Conservation (phyloP, 2,329 filamentous ascomycete species). For the Xylariales sp. region DNA sequence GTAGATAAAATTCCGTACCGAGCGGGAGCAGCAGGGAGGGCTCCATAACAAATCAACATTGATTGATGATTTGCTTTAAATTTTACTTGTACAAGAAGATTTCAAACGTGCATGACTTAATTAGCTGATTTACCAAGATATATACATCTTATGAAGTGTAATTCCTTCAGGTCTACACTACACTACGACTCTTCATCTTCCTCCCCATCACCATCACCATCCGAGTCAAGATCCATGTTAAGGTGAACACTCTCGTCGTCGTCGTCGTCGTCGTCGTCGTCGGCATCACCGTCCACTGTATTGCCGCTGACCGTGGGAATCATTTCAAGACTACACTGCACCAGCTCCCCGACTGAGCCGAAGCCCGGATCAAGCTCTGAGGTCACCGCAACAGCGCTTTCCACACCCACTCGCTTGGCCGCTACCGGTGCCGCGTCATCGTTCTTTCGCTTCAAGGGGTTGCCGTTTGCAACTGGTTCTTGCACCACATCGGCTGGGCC, state of each 20-base stretch:
- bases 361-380: slow-evolving; percentile 10
- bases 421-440: slow-evolving; percentile 27
- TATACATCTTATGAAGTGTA: no score
- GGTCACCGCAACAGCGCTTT: slow-evolving; percentile 21
- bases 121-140: no score
- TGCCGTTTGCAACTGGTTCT: slow-evolving; percentile 10
- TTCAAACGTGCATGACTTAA: no score
- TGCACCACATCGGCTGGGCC: slow-evolving; percentile 18
- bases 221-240: slow-evolving; percentile 51
- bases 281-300: slow-evolving; percentile 22
- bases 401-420: slow-evolving; percentile 35
- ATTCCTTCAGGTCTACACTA: no score
- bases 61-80: no score
- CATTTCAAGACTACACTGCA: slow-evolving; percentile 5
- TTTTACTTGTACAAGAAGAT: no score
- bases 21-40: no score
- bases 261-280: slow-evolving; percentile 39
- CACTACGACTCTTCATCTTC: not conserved
- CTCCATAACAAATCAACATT: no score
- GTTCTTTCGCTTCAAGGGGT: slow-evolving; percentile 37
- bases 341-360: slow-evolving; percentile 6
- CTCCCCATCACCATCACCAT: slow-evolving; percentile 3
- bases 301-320: not conserved
- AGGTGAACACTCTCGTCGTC: slow-evolving; percentile 53
- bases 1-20: no score